Conservation (phyloP, 2,329 filamentous ascomycete genomes). For the Teratosphaeriaceae sp. region DNA sequence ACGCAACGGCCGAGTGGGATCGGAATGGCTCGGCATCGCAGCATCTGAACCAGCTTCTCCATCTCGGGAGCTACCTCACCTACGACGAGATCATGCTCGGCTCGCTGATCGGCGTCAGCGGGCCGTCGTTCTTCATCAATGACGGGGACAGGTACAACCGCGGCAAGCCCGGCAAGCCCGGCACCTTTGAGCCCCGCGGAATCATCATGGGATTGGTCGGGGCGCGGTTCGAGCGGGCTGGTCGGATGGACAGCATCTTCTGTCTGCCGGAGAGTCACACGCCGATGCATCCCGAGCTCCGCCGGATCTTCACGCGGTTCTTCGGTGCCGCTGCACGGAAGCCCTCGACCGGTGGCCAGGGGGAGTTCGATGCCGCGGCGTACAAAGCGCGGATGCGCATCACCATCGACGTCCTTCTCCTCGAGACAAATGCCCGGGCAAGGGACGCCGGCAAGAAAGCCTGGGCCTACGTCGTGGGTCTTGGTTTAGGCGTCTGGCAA, state of each 20-base stretch:
- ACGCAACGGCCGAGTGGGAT: constrained; percentile 21
- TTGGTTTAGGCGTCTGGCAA: constrained; percentile 30
- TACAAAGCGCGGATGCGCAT: constrained; percentile 26
- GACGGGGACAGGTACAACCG: constrained; percentile 22
- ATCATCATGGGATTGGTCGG: constrained; percentile 28
- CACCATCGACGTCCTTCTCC: constrained; percentile 24
- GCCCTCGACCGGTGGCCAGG: constrained; percentile 2
- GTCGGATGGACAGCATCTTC: constrained; percentile 24
- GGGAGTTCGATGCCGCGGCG: constrained; percentile 14
- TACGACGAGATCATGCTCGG: constrained; percentile 32
- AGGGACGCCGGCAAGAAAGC: constrained; percentile 14
- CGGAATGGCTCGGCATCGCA: constrained; percentile 14
- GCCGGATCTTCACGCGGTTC: constrained; percentile 16
- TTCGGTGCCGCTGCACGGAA: no score
- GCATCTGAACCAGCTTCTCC: constrained; percentile 14
- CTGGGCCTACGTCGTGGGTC: constrained; percentile 26
- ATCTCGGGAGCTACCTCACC: constrained; percentile 23
- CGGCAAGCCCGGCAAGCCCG: constrained; percentile 6
- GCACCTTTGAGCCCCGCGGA: constrained; percentile 21
- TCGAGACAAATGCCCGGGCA: constrained; percentile 22
- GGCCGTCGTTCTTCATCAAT: constrained; percentile 26
- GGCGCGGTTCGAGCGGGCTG: constrained; percentile 25
- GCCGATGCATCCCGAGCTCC: constrained; percentile 11
- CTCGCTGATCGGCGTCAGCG: constrained; percentile 25
- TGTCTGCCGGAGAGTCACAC: constrained; percentile 12